Conservation (phyloP, 2,329 filamentous ascomycete species). For the Phialocephala sp. region DNA sequence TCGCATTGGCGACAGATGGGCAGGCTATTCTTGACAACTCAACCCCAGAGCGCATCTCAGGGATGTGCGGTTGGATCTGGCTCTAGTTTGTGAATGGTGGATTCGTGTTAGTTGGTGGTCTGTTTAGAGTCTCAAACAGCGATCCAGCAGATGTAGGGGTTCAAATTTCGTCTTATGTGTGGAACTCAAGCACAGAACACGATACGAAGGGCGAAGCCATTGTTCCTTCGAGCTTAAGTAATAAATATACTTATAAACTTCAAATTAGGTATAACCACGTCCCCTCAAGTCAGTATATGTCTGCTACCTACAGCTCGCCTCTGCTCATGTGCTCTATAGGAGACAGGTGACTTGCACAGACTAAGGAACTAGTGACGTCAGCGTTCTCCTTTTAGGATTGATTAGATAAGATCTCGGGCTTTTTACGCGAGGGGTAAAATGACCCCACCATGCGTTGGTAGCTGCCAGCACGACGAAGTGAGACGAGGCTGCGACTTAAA, state of each 20-base stretch:
- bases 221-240: background rate
- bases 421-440: slow-evolving; percentile 10
- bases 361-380: background rate
- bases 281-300: background rate
- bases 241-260: too few relatives aligned
- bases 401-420: slow-evolving; percentile 14
- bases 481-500: slow-evolving; percentile 16
- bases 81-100: background rate
- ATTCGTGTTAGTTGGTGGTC: background rate
- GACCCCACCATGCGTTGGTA: slow-evolving; percentile 2
- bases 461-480: background rate
- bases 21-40: background rate
- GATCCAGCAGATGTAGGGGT: background rate
- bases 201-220: background rate
- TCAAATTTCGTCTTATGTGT: background rate
- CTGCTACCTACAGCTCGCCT: too few relatives aligned
- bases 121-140: background rate
- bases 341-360: too few relatives aligned
- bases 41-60: background rate
- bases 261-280: too few relatives aligned
- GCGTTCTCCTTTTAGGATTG: background rate
- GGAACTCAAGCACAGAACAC: background rate
- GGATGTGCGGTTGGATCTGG: background rate
- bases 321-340: too few relatives aligned
- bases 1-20: slow-evolving; percentile 6